phyloP scores from a whole-genome alignment of 441 rosid species.

The Erodium trifolium region DNA sequence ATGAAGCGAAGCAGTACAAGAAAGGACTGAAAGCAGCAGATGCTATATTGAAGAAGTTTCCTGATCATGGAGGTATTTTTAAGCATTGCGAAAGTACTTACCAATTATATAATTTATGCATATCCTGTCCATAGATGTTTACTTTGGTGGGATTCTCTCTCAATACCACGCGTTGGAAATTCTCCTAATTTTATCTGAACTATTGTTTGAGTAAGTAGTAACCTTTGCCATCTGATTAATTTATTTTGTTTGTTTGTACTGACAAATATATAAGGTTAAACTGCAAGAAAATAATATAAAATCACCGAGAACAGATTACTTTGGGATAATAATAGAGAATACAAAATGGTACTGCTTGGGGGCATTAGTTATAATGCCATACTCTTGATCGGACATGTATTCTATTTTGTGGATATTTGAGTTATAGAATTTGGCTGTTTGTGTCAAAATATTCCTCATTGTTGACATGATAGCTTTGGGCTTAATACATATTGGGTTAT shows the following conservation, averaged over 20 bases:
- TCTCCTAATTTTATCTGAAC: not conserved
- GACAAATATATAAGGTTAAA: not conserved
- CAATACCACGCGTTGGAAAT: not conserved
- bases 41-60: slow-evolving; percentile 91
- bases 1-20: slow-evolving; percentile 97
- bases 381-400: not conserved
- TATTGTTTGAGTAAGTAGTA: not conserved
- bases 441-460: slow-evolving; percentile 1
- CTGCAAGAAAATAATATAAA: slow-evolving; percentile 5
- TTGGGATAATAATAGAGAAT: not conserved
- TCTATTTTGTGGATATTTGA: slow-evolving; percentile 4
- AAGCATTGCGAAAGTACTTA: not conserved
- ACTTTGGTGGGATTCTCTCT: not conserved
- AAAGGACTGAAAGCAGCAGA: slow-evolving; percentile 98
- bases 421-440: not conserved
- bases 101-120: slow-evolving; percentile 1
- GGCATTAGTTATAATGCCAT: not conserved
- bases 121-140: not conserved
- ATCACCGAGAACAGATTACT: no score
- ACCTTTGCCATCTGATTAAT: not conserved
- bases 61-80: slow-evolving; percentile 90
- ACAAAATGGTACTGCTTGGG: not conserved
- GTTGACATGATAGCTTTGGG: not conserved
- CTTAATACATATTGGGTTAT: not conserved
- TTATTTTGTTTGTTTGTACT: not conserved